Percentiles rank a stretch among this genome's conserved stretches.
These are phyloP conservation scores for Oryza meridionalis DNA, from an alignment of 176 grass and related monocot genomes.

Conservation along the genomic window DNA sequence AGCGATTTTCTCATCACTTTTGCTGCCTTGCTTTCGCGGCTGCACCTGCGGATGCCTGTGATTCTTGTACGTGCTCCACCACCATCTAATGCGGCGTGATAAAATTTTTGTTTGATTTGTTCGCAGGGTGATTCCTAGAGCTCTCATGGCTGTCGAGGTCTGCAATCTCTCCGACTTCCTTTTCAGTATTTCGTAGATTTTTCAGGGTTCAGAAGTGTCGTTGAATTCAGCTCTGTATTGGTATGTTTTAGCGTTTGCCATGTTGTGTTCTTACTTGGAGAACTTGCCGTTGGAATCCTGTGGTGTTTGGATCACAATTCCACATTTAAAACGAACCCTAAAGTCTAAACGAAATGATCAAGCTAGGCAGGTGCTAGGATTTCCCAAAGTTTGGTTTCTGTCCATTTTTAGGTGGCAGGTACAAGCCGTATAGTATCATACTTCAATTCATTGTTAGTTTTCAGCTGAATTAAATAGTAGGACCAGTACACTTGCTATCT, in stretches of 20 bases:
- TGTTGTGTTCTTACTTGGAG: background rate
- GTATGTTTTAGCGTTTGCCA: background rate
- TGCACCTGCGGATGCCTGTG: background rate
- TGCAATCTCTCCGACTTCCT: background rate
- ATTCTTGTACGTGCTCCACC: background rate
- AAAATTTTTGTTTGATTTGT: background rate
- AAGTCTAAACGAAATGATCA: background rate
- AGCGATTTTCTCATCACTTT: background rate
- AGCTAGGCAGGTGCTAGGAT: background rate
- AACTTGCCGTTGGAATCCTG: background rate
- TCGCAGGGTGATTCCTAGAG: conserved; percentile 81
- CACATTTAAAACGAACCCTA: background rate
- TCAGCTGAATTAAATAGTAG: background rate
- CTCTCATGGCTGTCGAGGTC: conserved; percentile 83
- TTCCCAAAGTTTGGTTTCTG: background rate
- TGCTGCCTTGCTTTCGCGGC: background rate
- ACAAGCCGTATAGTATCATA: background rate
- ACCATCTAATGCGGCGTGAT: conserved; percentile 3
- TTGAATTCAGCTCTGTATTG: background rate
- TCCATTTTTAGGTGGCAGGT: conserved; percentile 6
- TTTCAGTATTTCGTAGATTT: background rate
- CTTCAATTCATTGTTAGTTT: background rate
- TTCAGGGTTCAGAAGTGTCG: background rate
- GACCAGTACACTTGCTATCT: background rate
- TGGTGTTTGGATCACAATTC: background rate